These are phyloP conservation scores for Cokeromyces recurvatus DNA, from an alignment of 371 early-diverging fungal genomes.

Conservation along the genomic window DNA sequence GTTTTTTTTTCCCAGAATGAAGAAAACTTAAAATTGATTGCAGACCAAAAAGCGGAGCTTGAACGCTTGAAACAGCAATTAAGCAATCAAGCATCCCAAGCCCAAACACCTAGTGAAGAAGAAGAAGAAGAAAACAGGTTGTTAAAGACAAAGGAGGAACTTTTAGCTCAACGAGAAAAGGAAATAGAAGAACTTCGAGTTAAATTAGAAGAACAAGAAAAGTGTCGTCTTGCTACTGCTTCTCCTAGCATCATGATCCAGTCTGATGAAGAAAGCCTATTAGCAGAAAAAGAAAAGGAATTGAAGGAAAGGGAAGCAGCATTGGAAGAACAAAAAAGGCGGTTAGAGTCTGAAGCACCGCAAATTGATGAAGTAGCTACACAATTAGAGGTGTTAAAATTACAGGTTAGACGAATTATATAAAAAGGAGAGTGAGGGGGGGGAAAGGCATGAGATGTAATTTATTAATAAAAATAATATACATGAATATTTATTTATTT, in stretches of 20 bases:
- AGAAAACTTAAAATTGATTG: constrained; percentile 38
- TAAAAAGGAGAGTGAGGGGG: not conserved
- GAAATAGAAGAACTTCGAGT: constrained; percentile 23
- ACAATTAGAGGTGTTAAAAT: constrained; percentile 33
- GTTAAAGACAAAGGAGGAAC: constrained; percentile 19
- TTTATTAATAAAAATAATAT: not conserved
- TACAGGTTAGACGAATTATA: constrained; percentile 16
- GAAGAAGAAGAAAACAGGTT: constrained; percentile 1
- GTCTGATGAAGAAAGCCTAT: constrained; percentile 9
- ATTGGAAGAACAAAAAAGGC: constrained; percentile 19
- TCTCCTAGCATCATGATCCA: constrained; percentile 15
- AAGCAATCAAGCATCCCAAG: constrained; percentile 3
- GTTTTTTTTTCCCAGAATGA: too few species aligned
- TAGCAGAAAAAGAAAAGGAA: constrained; percentile 29
- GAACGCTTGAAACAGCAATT: constrained; percentile 26
- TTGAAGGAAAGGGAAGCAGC: constrained; percentile 23
- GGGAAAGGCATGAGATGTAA: too few species aligned
- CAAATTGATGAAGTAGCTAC: constrained; percentile 22
- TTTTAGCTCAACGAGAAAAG: constrained; percentile 23
- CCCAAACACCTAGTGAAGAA: not conserved
- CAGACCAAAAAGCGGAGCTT: constrained; percentile 35
- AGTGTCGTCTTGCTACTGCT: too few species aligned
- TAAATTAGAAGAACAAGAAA: constrained; percentile 14
- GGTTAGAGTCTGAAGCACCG: constrained; percentile 20
- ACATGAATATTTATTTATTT: not conserved